phyloP scores from a whole-genome alignment of 208 protist species.

The Leishmania gerbilli region DNA sequence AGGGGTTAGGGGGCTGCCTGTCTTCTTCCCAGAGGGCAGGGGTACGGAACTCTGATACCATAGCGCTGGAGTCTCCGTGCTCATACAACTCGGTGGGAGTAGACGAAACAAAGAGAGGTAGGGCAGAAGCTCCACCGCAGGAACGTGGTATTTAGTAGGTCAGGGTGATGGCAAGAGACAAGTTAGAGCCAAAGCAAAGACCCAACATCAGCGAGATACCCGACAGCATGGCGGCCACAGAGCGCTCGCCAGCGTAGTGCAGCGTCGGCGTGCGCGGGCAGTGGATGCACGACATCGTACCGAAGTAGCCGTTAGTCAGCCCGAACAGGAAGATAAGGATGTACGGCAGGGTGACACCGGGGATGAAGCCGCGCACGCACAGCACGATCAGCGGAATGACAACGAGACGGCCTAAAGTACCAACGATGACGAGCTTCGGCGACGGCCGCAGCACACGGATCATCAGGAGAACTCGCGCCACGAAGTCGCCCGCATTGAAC shows the following conservation, averaged over 20 bases:
- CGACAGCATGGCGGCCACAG: conserved; percentile 48
- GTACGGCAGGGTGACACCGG: conserved; percentile 45
- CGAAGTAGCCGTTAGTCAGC: conserved; percentile 84
- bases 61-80: neutral
- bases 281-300: conserved; percentile 69
- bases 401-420: conserved; percentile 46
- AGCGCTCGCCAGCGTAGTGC: conserved; percentile 58
- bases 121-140: neutral
- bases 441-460: conserved; percentile 40
- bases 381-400: conserved; percentile 64
- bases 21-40: neutral
- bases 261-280: conserved; percentile 50
- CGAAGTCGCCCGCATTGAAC: conserved; percentile 73
- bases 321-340: conserved; percentile 52
- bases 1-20: neutral
- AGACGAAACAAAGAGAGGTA: neutral
- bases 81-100: neutral
- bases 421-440: conserved; percentile 49
- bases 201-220: conserved; percentile 60
- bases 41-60: neutral
- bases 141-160: conserved; percentile 19
- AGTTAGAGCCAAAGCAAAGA: conserved; percentile 50
- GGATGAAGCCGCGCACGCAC: conserved; percentile 59
- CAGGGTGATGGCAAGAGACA: conserved; percentile 52
- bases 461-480: conserved; percentile 47